These are phyloP conservation scores for Wickerhamomyces sp. DNA, from an alignment of 1,139 yeast genomes.

Conservation along the genomic window DNA sequence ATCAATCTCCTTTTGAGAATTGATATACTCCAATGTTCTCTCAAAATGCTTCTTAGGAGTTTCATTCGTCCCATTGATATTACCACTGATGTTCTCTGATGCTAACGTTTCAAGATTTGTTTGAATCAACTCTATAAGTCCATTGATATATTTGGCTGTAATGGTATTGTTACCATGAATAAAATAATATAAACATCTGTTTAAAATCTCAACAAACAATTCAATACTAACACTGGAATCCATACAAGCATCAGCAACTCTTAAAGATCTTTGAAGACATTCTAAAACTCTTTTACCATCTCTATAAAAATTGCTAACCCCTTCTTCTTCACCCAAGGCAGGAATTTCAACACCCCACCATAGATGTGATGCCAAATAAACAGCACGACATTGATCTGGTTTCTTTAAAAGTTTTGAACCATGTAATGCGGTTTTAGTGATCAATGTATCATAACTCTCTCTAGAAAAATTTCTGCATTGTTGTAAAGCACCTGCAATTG, in stretches of 20 bases:
- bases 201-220: constrained; percentile 83
- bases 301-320: constrained; percentile 35
- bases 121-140: constrained; percentile 77
- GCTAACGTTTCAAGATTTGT: constrained; percentile 63
- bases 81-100: constrained; percentile 28
- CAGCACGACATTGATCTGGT: constrained; percentile 92
- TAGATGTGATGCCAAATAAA: constrained; percentile 80
- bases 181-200: constrained; percentile 78
- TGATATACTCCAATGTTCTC: constrained; percentile 63
- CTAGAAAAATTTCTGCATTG: constrained; percentile 49
- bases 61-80: constrained; percentile 29
- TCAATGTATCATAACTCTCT: constrained; percentile 62
- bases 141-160: constrained; percentile 73
- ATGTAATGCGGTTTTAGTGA: constrained; percentile 79
- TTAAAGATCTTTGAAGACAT: constrained; percentile 67
- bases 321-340: constrained; percentile 44
- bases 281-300: constrained; percentile 63
- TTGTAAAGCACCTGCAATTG: constrained; percentile 59
- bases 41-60: constrained; percentile 47
- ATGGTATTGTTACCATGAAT: constrained; percentile 75
- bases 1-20: constrained; percentile 60
- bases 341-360: constrained; percentile 86
- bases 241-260: constrained; percentile 92
- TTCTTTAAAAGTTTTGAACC: constrained; percentile 86
- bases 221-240: constrained; percentile 76